These are phyloP conservation scores for Antrodiella citrinella DNA, from an alignment of 768 basidiomycete species.

Conservation along the genomic window DNA sequence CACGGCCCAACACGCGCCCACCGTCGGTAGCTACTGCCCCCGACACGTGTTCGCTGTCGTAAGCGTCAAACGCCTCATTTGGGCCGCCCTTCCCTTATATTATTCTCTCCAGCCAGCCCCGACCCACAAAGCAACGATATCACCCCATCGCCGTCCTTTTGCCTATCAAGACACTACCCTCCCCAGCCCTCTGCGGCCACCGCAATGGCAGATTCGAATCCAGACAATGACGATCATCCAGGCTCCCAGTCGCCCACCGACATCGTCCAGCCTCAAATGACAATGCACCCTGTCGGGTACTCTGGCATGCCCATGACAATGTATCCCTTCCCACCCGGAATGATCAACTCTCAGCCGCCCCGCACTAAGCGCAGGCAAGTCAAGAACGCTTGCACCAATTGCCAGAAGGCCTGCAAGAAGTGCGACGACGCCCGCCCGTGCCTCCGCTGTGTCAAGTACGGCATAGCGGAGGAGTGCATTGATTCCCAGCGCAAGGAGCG, in stretches of 20 bases:
- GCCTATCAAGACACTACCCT: slow-evolving; percentile 26
- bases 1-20: no score
- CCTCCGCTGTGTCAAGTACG: slow-evolving; percentile 88
- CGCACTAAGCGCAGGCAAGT: slow-evolving; percentile 80
- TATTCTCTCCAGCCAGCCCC: no score
- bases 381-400: slow-evolving; percentile 88
- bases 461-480: slow-evolving; percentile 77
- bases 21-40: no score
- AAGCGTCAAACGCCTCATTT: no score
- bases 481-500: slow-evolving; percentile 91
- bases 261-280: slow-evolving; percentile 37
- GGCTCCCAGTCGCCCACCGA: slow-evolving; percentile 13
- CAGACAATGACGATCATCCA: slow-evolving; percentile 31
- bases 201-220: slow-evolving; percentile 32
- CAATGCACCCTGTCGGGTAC: slow-evolving; percentile 41
- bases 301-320: slow-evolving; percentile 57
- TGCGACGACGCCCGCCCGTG: slow-evolving; percentile 90
- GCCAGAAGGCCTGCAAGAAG: slow-evolving; percentile 89
- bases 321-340: slow-evolving; percentile 54
- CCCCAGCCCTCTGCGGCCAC: slow-evolving; percentile 24
- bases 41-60: no score
- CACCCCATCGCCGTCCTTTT: slow-evolving; percentile 27
- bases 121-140: no score
- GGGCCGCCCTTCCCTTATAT: no score
- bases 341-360: slow-evolving; percentile 37